Evolutionary conservation across 2,329 filamentous ascomycete species (phyloP), one percentile per base, ranked within the genome.

Genomic region (Diaporthe longicolla): DNA sequence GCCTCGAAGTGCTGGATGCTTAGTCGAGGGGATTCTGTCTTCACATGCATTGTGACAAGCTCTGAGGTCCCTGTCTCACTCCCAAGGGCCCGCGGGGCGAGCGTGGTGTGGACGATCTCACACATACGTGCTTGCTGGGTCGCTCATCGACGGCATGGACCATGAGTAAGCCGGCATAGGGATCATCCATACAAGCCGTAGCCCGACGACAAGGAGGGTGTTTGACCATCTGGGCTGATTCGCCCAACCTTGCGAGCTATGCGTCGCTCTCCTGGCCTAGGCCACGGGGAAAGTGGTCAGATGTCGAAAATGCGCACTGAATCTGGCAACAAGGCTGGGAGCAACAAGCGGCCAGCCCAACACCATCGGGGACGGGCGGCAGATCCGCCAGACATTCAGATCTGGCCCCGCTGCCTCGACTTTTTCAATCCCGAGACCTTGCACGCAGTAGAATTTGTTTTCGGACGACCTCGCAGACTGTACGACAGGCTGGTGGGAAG

Each of bases 141-240:
- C 13, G 37, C 24, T 21, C 19, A 26, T 40, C n/a, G 32, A 37
- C 32, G 63, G 63, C 63, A 52, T 54, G 8, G 48, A 15, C 21
- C 48, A 68, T 68, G 63, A 54, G 63, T 40, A 68, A 68, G 63
- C 63, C 63, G n/a, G 45, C 32, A 11, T 8, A n/a, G 45, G 48
- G 63, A 54, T 54, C 32, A 54, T 50, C 63, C 48, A 54, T 68
- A 40, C 48, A 40, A 40, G 24, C 15, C 32, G 63, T 26, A 13
- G 32, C 63, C 45, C 63, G 29, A 54, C 63, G 48, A 68, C 32
- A 24, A 19, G 63, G 48, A 40, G 19, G 63, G 63, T 66, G 63
- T 66, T 66, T 37, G 45, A 52, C 45, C 45, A 52, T 37, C 8
- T 26, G 7, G 48, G 48, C 63, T 68, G 63, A 68, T 68, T 40